These are phyloP conservation scores for Hypoxylon sp. DNA, from an alignment of 2,329 filamentous ascomycete genomes.

Conservation along the genomic window DNA sequence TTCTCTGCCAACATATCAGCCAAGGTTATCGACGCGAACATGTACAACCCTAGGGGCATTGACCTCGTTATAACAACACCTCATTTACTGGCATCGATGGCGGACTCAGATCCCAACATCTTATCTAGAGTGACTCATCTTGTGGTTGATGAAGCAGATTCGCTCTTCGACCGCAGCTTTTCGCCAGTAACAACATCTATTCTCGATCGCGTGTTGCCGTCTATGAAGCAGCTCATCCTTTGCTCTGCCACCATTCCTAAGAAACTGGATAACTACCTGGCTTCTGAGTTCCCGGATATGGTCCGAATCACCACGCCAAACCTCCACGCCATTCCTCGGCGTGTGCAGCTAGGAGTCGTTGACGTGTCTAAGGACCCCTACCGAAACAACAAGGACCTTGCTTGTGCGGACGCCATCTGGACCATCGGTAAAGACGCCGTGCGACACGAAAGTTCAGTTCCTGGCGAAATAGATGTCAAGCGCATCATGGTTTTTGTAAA, in stretches of 20 bases:
- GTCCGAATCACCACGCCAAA: slow-evolving; percentile 92
- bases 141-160: slow-evolving; percentile 95
- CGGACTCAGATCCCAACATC: slow-evolving; percentile 89
- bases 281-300: slow-evolving; percentile 84
- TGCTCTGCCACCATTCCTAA: slow-evolving; percentile 97
- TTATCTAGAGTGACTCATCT: slow-evolving; percentile 91
- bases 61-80: slow-evolving; percentile 91
- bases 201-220: slow-evolving; percentile 83
- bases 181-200: slow-evolving; percentile 84
- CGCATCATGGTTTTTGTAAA: slow-evolving; percentile 97
- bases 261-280: slow-evolving; percentile 87
- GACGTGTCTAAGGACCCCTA: slow-evolving; percentile 95
- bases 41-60: slow-evolving; percentile 85
- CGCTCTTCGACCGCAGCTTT: slow-evolving; percentile 93
- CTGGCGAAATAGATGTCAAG: slow-evolving; percentile 75
- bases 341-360: slow-evolving; percentile 92
- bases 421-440: slow-evolving; percentile 84
- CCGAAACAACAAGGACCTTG: slow-evolving; percentile 89
- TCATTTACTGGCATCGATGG: slow-evolving; percentile 88
- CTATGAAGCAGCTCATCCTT: slow-evolving; percentile 86
- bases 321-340: slow-evolving; percentile 92
- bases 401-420: slow-evolving; percentile 95
- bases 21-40: slow-evolving; percentile 82
- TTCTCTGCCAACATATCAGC: slow-evolving; percentile 83
- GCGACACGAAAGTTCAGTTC: slow-evolving; percentile 67